Evolutionary conservation across 306 rosid genomes (phyloP).

Genomic region (Rubus parviflorus): DNA sequence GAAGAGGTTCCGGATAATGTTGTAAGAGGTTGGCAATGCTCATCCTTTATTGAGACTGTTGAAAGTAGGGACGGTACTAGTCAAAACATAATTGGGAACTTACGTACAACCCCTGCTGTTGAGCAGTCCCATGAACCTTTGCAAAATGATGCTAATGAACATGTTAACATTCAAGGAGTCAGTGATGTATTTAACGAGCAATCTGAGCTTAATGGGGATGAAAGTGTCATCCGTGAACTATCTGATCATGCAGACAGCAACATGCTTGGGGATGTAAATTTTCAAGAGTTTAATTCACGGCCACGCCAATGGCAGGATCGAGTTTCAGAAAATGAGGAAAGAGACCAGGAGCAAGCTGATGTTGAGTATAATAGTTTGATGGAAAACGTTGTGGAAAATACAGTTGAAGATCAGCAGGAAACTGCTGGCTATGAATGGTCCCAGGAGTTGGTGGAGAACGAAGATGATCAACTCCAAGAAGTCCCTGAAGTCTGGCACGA

Average conservation of each 20-base stretch:
- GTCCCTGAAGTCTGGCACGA: constrained; percentile 72
- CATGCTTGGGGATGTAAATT: constrained; percentile 35
- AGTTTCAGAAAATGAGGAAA: constrained; percentile 45
- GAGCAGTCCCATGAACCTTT: constrained; percentile 34
- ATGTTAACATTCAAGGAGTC: constrained; percentile 37
- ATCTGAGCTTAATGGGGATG: constrained; percentile 41
- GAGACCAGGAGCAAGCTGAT: constrained; percentile 47
- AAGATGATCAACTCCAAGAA: constrained; percentile 54
- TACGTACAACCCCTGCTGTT: constrained; percentile 32
- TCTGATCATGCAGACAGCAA: constrained; percentile 28
- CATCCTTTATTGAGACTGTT: constrained; percentile 10
- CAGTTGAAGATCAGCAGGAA: constrained; percentile 48
- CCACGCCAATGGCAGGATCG: constrained; percentile 54
- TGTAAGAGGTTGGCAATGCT: constrained; percentile 30
- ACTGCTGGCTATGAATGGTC: constrained; percentile 60
- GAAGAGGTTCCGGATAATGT: constrained; percentile 43
- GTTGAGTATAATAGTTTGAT: constrained; percentile 46
- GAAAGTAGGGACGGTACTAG: constrained; percentile 39
- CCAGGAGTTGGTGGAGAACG: constrained; percentile 52
- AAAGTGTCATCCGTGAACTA: constrained; percentile 31
- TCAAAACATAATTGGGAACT: constrained; percentile 37
- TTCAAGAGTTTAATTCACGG: constrained; percentile 43
- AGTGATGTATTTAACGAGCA: constrained; percentile 38
- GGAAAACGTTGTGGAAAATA: constrained; percentile 37
- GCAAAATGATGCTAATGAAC: constrained; percentile 40